Evolutionary conservation across 192 early-diverging fungal species (phyloP).

Genomic region (Backusella parvicylindrica): DNA sequence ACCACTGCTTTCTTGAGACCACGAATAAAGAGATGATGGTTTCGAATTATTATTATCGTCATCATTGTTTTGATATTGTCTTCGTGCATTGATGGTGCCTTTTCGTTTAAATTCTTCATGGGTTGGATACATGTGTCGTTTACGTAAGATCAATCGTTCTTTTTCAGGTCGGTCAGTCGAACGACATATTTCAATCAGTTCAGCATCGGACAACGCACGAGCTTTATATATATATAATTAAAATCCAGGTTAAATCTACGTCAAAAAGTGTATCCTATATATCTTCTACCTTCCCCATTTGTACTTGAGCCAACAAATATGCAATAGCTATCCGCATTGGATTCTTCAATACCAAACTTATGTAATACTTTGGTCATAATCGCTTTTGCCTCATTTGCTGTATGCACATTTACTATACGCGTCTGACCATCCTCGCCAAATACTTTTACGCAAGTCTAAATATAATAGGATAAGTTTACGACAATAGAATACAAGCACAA

Average conservation of each 20-base stretch:
- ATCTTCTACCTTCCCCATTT: slow-evolving; percentile 53
- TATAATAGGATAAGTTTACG: background rate
- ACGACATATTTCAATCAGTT: slow-evolving; percentile 73
- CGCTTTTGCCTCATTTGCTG: slow-evolving; percentile 59
- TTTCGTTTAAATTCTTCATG: slow-evolving; percentile 50
- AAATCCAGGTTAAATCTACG: background rate
- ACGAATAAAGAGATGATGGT: background rate
- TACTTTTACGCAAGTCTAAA: slow-evolving; percentile 68
- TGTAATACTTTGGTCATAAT: slow-evolving; percentile 71
- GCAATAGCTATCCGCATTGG: slow-evolving; percentile 68
- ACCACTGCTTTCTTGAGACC: background rate
- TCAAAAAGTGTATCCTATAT: background rate
- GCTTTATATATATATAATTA: slow-evolving; percentile 27
- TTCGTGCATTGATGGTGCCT: slow-evolving; percentile 37
- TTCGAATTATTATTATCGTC: background rate
- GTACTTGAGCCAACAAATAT: slow-evolving; percentile 71
- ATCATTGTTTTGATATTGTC: slow-evolving; percentile 13
- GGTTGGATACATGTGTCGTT: slow-evolving; percentile 60
- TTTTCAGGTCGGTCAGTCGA: slow-evolving; percentile 61
- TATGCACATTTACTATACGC: slow-evolving; percentile 75
- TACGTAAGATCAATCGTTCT: slow-evolving; percentile 70
- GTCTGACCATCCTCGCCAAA: slow-evolving; percentile 77
- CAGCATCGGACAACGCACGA: slow-evolving; percentile 69
- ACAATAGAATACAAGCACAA: background rate
- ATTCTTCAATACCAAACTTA: slow-evolving; percentile 78